A percentile compares a stretch with the other conserved stretches of the same genome.
Conservation (phyloP, 2,329 filamentous ascomycete genomes). For the Epichloe sibirici region DNA sequence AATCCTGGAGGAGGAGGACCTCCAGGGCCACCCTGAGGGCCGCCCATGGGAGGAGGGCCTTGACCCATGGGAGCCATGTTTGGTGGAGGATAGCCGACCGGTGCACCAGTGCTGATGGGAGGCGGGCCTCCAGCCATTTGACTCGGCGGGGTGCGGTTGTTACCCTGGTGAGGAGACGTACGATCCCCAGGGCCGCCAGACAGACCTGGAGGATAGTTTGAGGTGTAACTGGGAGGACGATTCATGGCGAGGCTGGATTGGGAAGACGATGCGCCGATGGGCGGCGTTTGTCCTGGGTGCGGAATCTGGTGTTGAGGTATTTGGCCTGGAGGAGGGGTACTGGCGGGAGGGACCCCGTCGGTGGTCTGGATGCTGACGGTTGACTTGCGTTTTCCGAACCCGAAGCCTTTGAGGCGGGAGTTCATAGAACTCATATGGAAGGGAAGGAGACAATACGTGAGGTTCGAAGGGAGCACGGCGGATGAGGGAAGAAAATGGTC, state of each 20-base stretch:
- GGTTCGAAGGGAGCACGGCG: constrained; percentile 1
- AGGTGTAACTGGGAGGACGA: constrained; percentile 51
- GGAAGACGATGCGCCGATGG: constrained; percentile 30
- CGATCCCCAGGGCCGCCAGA: constrained; percentile 34
- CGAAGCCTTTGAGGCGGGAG: constrained; percentile 66
- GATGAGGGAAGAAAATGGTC: constrained; percentile 9
- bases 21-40: constrained; percentile 26
- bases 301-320: constrained; percentile 31
- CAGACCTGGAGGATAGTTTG: constrained; percentile 39
- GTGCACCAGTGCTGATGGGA: constrained; percentile 54
- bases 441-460: constrained; percentile 9
- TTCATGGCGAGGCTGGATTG: constrained; percentile 46
- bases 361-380: constrained; percentile 45
- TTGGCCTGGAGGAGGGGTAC: constrained; percentile 32
- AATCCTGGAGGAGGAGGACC: constrained; percentile 34
- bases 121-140: constrained; percentile 53
- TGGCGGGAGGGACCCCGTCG: constrained; percentile 25
- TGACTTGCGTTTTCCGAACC: constrained; percentile 71
- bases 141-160: constrained; percentile 41
- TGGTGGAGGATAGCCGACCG: constrained; percentile 45
- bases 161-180: constrained; percentile 38
- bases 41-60: constrained; percentile 29
- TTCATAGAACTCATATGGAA: constrained; percentile 65
- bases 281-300: constrained; percentile 21
- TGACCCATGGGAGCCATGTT: constrained; percentile 32